Evolutionary conservation across 371 early-diverging fungal genomes (phyloP).

Genomic region (Mucor plumbeus): DNA sequence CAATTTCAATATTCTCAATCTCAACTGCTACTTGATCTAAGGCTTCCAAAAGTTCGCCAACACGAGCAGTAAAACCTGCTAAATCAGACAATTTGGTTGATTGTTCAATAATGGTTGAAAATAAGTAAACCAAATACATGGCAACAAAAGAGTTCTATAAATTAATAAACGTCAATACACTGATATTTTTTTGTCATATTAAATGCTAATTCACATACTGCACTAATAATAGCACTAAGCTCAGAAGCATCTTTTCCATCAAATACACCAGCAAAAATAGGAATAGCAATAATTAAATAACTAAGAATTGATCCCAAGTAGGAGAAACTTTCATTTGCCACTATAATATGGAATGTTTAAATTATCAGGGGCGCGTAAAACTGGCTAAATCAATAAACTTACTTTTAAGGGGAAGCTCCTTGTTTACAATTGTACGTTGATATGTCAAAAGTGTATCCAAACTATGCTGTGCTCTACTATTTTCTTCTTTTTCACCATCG

Average conservation of each 20-base stretch:
- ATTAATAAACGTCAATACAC: background rate
- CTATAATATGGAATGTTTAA: constrained; percentile 23
- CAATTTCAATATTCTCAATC: constrained; percentile 50
- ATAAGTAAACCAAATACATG: constrained; percentile 75
- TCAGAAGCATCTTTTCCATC: constrained; percentile 70
- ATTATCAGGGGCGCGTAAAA: background rate
- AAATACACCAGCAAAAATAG: constrained; percentile 80
- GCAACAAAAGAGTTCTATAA: constrained; percentile 74
- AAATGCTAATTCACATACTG: constrained; percentile 38
- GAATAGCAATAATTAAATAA: constrained; percentile 84
- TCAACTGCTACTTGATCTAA: constrained; percentile 57
- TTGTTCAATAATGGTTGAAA: constrained; percentile 78
- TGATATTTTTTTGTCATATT: background rate
- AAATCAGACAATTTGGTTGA: constrained; percentile 71
- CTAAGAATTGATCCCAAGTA: constrained; percentile 85
- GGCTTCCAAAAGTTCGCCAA: constrained; percentile 81
- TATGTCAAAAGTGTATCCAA: constrained; percentile 58
- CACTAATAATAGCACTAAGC: constrained; percentile 76
- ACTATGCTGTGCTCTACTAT: constrained; percentile 53
- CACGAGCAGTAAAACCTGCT: constrained; percentile 87
- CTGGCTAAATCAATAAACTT: constrained; percentile 20
- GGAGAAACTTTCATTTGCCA: constrained; percentile 70
- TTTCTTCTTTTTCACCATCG: constrained; percentile 73
- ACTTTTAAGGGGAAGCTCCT: constrained; percentile 70
- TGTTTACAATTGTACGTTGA: constrained; percentile 65